Evolutionary conservation across 2,329 filamentous ascomycete species (phyloP).

Genomic region (Samsoniella hepiali): DNA sequence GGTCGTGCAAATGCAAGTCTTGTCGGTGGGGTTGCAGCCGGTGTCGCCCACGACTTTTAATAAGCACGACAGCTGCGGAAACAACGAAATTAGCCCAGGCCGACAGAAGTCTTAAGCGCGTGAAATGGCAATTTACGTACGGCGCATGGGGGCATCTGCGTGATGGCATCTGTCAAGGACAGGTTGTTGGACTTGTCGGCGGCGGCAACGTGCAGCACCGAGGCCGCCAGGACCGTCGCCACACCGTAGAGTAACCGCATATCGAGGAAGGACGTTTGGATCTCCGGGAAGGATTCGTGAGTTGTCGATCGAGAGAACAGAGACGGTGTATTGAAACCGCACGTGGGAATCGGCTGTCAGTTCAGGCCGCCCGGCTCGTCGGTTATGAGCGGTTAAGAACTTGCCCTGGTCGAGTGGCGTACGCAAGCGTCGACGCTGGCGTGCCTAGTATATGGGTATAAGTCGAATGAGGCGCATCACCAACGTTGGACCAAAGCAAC

Average conservation of each 20-base stretch:
- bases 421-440: not conserved
- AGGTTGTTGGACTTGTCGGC: not conserved
- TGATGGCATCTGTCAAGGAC: conserved; percentile 1
- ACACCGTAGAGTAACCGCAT: conserved; percentile 3
- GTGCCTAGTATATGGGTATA: not conserved
- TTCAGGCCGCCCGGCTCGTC: not conserved
- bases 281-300: not conserved
- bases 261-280: not conserved
- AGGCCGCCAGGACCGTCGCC: conserved; percentile 2
- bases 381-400: not conserved
- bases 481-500: not conserved
- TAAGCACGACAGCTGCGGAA: conserved; percentile 2
- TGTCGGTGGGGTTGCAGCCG: conserved; percentile 6
- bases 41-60: conserved; percentile 5
- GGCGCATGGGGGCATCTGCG: conserved; percentile 11
- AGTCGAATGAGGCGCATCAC: not conserved
- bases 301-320: not conserved
- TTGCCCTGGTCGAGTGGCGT: not conserved
- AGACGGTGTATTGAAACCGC: not conserved
- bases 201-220: not conserved
- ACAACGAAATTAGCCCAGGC: not conserved
- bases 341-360: not conserved
- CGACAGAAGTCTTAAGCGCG: not conserved
- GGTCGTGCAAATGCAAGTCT: conserved; percentile 16
- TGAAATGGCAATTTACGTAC: not conserved